Evolutionary conservation across 2,329 filamentous ascomycete genomes (phyloP), one percentile per base, ranked within the genome.

Genomic region (Ophiocordyceps camponoti-saundersi): DNA sequence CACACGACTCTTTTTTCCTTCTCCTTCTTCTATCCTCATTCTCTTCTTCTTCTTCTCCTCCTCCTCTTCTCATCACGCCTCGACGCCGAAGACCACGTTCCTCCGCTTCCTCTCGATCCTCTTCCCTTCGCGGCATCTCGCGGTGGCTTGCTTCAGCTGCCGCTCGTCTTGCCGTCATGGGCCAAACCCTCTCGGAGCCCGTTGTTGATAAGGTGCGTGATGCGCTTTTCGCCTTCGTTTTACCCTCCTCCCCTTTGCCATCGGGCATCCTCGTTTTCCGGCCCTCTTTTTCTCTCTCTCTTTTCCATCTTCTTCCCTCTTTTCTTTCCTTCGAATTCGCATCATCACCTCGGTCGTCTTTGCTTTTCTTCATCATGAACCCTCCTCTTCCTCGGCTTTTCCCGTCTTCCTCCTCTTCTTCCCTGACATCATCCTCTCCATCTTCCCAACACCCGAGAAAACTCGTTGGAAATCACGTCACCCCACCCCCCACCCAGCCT

Each of bases 171-270:
- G 55, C 47, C 60, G 54, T 53, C 69, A 98, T 98, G 92, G 92
- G 92, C 78, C 92, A 98, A 76, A 98, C 92, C 68, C 82, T 98
- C 63, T 96, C 90, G 61, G 92, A 98, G 75, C 92, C 92, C 61
- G 89, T 98, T 61, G 85, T 95, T 66, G 92, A 96, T 65, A 98
- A 98, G 89, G 92, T 98, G 54, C 54, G 61, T 41, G 7, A 8
- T 41, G 36, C 8, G 15, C 18, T 20, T 41, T 16, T 41, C 16
- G 36, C 36, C 16, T 41, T 20, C 18, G 36, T 41, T n/a, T 20
- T 41, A 6, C 15, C 22, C 18, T 43, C 20, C 20, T 8, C 41
- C 22, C 41, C 22, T 26, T 43, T 16, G 10, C 13, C 29, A 32
- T 32, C 29, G 13, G 7, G 40, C 40, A 40, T 18, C 36, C 8